Conservation (phyloP, 169 alveolate species). For the Plasmodium inui region DNA sequence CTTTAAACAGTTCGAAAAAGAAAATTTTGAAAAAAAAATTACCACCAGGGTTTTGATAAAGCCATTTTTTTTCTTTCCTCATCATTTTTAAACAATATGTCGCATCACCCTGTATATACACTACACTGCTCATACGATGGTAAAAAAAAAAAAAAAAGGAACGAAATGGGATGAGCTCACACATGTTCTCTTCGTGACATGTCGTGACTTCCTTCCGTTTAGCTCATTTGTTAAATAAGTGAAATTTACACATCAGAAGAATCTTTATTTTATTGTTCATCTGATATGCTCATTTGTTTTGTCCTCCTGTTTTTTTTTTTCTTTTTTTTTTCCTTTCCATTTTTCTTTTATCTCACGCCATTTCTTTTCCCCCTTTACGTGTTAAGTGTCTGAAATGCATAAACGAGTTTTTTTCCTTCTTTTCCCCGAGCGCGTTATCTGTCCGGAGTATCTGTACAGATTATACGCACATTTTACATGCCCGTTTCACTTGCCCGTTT, state of each 20-base stretch:
- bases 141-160: neutral
- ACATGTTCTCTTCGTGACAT: neutral
- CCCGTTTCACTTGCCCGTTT: neutral
- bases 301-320: neutral
- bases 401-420: neutral
- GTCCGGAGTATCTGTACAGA: neutral
- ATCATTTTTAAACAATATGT: neutral
- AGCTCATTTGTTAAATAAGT: neutral
- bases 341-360: neutral
- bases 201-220: neutral
- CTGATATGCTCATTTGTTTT: neutral
- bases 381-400: neutral
- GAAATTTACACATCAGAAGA: neutral
- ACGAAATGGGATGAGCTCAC: neutral
- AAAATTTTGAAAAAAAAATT: too few species aligned
- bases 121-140: neutral
- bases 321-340: neutral
- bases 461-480: neutral
- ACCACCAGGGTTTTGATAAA: neutral
- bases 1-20: neutral
- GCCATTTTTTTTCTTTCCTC: neutral
- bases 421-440: neutral
- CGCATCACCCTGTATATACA: neutral
- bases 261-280: neutral
- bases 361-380: neutral